Base-by-base conservation (phyloP, 2,329 filamentous ascomycete species). In the Aspergillus novofumigatus region DNA sequence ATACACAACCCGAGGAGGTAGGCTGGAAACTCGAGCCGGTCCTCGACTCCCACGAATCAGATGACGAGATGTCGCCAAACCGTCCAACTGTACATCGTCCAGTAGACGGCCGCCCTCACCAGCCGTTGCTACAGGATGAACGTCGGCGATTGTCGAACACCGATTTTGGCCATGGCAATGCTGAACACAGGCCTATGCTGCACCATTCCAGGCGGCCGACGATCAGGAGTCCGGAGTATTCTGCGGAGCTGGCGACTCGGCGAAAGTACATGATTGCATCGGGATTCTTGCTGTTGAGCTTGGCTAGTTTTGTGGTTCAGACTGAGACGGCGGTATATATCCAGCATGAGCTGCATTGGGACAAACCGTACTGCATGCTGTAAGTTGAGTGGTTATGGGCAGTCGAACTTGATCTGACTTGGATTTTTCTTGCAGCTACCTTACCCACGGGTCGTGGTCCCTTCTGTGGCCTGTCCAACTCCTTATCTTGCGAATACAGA, bases 301-400 rank as follows among this genome's bases (percentile, higher is more conserved):
- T 99, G 69, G 78, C 96, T 58, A 89, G 90, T 69, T 99, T 99
- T 72, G 91, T 91, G 50, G 80, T 96, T 5, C 94, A 99, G 82
- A 97, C 94, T 3, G 93, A 97, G 80, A 91, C 96, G 54, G 93
- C 92, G 10, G 87, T 95, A 9, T 92, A 97, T 77, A 94, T 99
- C 59, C 93, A 97, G 78, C 88, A 93, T 72, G 87, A 94, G 59
- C 77, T 97, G 62, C 86, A 89, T 62, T 99, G 94, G 94, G 86
- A 95, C 77, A 99, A 99, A 79, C 91, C 94, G n/a, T 99, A 97
- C 78, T 96, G 91, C 80, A 99, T 99, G 94, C 85, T 99, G 81
- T 97, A 78, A 78, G 75, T 76, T 58, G 42, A 49, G 20, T 54
- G 50, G 44, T 11, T 7, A 7, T 23, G 11, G 20, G 14, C 20